Base-by-base conservation (phyloP, 2,329 filamentous ascomycete species). In the Fusarium pseudograminearum region DNA sequence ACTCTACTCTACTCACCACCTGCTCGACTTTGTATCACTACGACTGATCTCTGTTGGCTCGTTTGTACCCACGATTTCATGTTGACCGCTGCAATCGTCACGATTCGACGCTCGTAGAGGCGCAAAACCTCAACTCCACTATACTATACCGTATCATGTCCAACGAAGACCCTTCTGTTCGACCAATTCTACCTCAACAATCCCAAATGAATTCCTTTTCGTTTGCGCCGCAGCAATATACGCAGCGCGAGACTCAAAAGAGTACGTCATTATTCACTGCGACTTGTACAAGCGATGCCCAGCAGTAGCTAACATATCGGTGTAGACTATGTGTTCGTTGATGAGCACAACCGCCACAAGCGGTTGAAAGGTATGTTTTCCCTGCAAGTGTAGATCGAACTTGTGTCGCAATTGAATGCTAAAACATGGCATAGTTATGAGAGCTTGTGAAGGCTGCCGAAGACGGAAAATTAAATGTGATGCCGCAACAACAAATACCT, bases 381-480 rank as follows among this genome's bases (percentile, higher is more conserved):
- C 44, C 36, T n/a, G 4, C 15, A 14, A 24, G 6, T 38, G 31
- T 12, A 20, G 12, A 38, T 15, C 33, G 42, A 18, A 14, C n/a
- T 16, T 16, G 16, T n/a, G 30, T n/a, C 11, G n/a, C 20, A 41
- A 45, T 26, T 42, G 20, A 44, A 51, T 55, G 12, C 54, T 61
- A 52, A 73, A 51, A 58, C 65, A 4, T 5, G 34, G 31, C 18
- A 22, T 70, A 97, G 95, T 98, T 54, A 98, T 97, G 94, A 91
- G 96, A 84, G 96, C 95, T 59, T 98, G 95, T 80, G 95, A 98
- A 82, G 95, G 95, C 65, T 98, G 95, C 78, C 89, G 95, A 67
- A 91, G 94, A 80, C 89, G 95, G 76, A 99, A 99, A 81, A 99
- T 99, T 78, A 97, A 97, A 80, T 99, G 95, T 82, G 96, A 98